phyloP scores from a whole-genome alignment of 257 asterid genomes.

The Ophiorrhiza pumila region DNA sequence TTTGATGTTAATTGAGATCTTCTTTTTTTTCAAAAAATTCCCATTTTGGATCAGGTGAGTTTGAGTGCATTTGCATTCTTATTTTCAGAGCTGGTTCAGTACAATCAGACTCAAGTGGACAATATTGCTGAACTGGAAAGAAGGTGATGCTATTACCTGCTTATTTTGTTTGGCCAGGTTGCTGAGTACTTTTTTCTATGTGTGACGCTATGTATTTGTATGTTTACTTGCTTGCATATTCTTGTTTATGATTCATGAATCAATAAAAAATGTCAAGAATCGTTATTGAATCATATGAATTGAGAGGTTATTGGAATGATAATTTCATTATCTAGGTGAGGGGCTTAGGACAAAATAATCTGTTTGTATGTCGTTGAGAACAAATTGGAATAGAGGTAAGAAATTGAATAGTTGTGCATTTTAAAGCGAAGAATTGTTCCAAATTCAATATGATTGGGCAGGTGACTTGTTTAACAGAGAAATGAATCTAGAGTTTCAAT shows the following conservation, averaged over 20 bases:
- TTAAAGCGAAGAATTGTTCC: not conserved
- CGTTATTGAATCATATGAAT: not conserved
- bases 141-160: conserved; percentile 35
- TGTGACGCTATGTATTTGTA: not conserved
- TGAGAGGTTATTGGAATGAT: not conserved
- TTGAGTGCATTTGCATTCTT: conserved; percentile 86
- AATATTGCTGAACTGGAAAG: conserved; percentile 73
- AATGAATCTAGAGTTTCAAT: not conserved
- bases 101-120: conserved; percentile 90
- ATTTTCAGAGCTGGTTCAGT: conserved; percentile 92
- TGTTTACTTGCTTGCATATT: not conserved
- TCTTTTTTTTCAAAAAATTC: not conserved
- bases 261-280: not conserved
- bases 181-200: not conserved
- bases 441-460: not conserved
- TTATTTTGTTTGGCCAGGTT: not conserved
- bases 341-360: not conserved
- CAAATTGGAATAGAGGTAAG: not conserved
- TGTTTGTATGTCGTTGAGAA: not conserved
- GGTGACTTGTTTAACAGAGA: not conserved
- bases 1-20: not conserved
- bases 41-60: conserved; percentile 52
- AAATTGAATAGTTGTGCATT: not conserved
- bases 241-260: not conserved
- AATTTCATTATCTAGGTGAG: not conserved